Conservation (phyloP, 805 yeast species). For the Wickerhamomyces sydowiorum region DNA sequence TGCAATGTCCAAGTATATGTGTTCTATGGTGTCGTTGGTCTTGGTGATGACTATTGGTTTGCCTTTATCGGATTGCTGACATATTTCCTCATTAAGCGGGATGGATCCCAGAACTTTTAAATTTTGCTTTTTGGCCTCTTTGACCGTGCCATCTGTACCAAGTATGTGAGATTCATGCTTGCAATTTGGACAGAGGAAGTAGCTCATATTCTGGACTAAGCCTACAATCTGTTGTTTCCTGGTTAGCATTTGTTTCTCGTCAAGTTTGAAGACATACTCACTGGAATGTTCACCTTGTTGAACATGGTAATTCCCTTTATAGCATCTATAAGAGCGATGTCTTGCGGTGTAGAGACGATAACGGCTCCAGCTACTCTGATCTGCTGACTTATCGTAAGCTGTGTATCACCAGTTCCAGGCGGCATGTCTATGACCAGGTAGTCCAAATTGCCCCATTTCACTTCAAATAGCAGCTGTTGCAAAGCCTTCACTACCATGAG, state of each 20-base stretch:
- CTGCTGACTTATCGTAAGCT: constrained; percentile 75
- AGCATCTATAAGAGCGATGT: constrained; percentile 75
- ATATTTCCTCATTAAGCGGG: constrained; percentile 59
- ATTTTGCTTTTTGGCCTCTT: constrained; percentile 42
- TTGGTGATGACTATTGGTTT: constrained; percentile 50
- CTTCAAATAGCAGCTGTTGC: constrained; percentile 79
- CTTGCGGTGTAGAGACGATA: constrained; percentile 83
- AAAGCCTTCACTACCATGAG: constrained; percentile 82
- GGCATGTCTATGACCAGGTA: constrained; percentile 78
- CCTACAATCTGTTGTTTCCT: constrained; percentile 42
- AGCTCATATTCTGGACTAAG: constrained; percentile 79
- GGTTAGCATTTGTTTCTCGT: neutral
- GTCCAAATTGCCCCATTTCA: constrained; percentile 67
- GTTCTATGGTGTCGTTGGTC: constrained; percentile 30
- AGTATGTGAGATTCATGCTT: constrained; percentile 67
- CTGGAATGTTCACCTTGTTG: constrained; percentile 60
- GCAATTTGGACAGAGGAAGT: constrained; percentile 71
- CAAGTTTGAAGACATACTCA: neutral
- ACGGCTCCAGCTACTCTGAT: constrained; percentile 74
- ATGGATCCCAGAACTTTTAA: constrained; percentile 56
- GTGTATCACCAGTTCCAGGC: constrained; percentile 90
- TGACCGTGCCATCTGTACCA: constrained; percentile 51
- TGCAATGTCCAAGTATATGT: constrained; percentile 47
- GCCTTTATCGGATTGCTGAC: constrained; percentile 58
- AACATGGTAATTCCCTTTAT: constrained; percentile 78